Base-by-base conservation (phyloP, 2,329 filamentous ascomycete genomes). In the Biscogniauxia mediterranea region DNA sequence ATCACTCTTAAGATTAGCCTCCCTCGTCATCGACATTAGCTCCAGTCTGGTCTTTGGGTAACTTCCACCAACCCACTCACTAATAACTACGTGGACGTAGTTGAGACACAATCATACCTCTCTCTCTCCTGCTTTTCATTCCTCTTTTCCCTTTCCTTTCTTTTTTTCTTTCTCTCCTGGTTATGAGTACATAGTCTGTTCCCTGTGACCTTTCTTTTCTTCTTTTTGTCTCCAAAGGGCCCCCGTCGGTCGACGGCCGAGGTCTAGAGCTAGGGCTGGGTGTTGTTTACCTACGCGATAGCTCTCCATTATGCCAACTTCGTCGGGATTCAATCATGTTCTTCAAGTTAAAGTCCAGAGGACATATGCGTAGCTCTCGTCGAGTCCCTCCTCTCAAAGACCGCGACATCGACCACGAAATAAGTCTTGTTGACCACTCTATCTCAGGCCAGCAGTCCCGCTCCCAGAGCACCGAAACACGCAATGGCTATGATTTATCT, bases 381-480 rank as follows among this genome's bases (percentile, higher is more conserved):
- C 85, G 86, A 69, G 82, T 79, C 46, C 72, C 79, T 56, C 77
- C 79, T 59, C 78, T 87, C 60, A 81, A 83, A 73, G 85, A 87
- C 65, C 78, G 77, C 72, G 85, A 89, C 67, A 89, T 88, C 70
- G 87, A 89, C 69, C 89, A 91, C 75, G 87, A 88, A 73, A 93
- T 93, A 71, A 77, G 73, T 66, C 84, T 93, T 46, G 80, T 91
- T 66, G 88, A 92, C 73, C 78, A 80, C 59, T 79, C 70, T 64
- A 71, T 63, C 38, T 26, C 55, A 46, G 52, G 59, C 42, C 61
- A 58, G 13, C 65, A 63, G 9, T 17, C 64, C 55, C 51, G 56
- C n/a, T 26, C 62, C 53, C 55, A 57, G 42, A 71, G 61, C 42
- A 19, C 65, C 54, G 59, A 54, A 19, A 64, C 66, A 8, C 63